Evolutionary conservation across 208 protist genomes (phyloP).

Genomic region (Leishmania amazonensis): DNA sequence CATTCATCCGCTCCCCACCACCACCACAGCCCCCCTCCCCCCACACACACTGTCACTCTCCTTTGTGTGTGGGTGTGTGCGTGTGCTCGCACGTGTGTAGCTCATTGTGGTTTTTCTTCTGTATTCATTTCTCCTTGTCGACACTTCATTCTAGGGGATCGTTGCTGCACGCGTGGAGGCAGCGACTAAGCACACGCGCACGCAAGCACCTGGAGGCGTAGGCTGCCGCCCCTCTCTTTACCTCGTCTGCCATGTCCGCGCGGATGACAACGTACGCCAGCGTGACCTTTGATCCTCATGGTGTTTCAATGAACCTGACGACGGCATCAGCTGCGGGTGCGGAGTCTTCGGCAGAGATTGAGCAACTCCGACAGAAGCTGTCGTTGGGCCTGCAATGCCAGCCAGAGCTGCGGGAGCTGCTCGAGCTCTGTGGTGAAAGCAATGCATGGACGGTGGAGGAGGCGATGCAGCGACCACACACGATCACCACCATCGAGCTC

Average conservation of each 20-base stretch:
- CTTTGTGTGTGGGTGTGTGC: not conserved
- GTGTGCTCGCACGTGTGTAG: slow-evolving; percentile 1
- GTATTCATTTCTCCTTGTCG: not conserved
- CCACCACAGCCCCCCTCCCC: not conserved
- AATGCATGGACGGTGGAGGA: slow-evolving; percentile 85
- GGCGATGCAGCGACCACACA: slow-evolving; percentile 54
- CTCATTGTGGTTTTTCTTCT: not conserved
- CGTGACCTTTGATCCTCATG: not conserved
- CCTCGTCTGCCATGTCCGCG: not conserved
- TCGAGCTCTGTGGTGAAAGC: slow-evolving; percentile 74
- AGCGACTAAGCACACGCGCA: not conserved
- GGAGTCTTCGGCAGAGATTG: slow-evolving; percentile 28
- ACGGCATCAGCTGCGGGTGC: slow-evolving; percentile 2
- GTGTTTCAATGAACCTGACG: not conserved
- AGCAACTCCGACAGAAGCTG: slow-evolving; percentile 51
- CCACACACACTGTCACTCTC: not conserved
- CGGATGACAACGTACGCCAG: not conserved
- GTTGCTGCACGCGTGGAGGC: not conserved
- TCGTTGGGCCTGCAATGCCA: slow-evolving; percentile 40
- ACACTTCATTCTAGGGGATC: not conserved
- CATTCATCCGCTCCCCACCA: not conserved
- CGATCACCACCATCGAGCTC: slow-evolving; percentile 72
- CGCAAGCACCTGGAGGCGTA: not conserved
- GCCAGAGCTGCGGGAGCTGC: slow-evolving; percentile 53
- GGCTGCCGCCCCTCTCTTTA: not conserved